Base-by-base conservation (phyloP, 768 basidiomycete genomes). In the Kwoniella sp. region DNA sequence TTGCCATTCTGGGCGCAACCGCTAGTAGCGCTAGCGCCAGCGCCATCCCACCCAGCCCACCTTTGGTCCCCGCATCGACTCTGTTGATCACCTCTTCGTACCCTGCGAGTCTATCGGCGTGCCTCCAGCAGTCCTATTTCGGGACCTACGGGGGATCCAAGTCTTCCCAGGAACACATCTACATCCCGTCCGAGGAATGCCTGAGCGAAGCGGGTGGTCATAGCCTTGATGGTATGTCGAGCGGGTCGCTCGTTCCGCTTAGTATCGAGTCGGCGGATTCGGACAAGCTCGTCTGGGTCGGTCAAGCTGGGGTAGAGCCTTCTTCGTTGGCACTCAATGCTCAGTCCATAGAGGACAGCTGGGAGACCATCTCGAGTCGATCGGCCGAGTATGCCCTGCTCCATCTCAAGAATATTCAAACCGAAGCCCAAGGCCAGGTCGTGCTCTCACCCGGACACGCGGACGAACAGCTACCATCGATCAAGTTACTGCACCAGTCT, bases 221-320 rank as follows among this genome's bases (percentile, higher is more conserved):
- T 15, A 58, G 65, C 8, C 55, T 72, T 11, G 61, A 61, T 22
- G 70, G 65, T 9, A 30, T 71, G 28, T 51, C 65, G 47, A 61
- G 61, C 28, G 74, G 76, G 30, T 67, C 62, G 15, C 54, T 71
- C 29, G 53, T 68, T 25, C 59, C 67, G 3, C 23, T 73, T 20
- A 45, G 61, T 20, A 25, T n/a, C 34, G 66, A 58, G 5, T 53
- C 37, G n/a, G 29, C 9, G 12, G 56, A 65, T 20, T 53, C 26
- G 1, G 58, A 67, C 15, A 56, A 69, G 26, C 22, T 82, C 2
- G 68, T 82, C 15, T 82, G 81, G 77, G 66, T 82, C 47, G 81
- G 82, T 28, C 81, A 77, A 37, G 80, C 81, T 26, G 82, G 82
- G 8, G 73, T 82, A 2, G 77, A 79, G n/a, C 63, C 50, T 8